These are phyloP conservation scores for Alloteropsis semialata DNA, from an alignment of 176 grass and related monocot species.

Conservation along the genomic window DNA sequence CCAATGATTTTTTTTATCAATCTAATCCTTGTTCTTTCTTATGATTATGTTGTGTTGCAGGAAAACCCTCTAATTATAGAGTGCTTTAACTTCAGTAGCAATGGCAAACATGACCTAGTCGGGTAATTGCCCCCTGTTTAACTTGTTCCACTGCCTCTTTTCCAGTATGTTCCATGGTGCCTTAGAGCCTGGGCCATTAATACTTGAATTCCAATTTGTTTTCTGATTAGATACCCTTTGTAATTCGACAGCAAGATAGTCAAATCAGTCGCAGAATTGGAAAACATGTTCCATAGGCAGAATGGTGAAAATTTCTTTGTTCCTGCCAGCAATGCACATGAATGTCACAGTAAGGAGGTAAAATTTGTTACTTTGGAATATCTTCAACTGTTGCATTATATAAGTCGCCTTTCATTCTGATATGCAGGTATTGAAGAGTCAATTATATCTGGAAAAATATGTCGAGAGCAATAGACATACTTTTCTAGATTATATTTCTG, in stretches of 20 bases:
- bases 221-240: conserved; percentile 58
- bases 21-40: not conserved
- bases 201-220: conserved; percentile 43
- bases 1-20: conserved; percentile 19
- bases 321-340: conserved; percentile 54
- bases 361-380: conserved; percentile 39
- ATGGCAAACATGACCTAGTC: conserved; percentile 92
- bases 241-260: conserved; percentile 86
- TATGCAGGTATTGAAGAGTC: conserved; percentile 74
- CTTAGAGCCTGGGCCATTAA: conserved; percentile 35
- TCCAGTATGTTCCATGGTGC: conserved; percentile 23
- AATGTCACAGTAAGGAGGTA: conserved; percentile 84
- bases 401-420: conserved; percentile 23
- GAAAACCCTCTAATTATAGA: conserved; percentile 91
- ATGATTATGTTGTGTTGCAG: conserved; percentile 60
- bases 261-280: conserved; percentile 84
- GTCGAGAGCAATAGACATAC: conserved; percentile 64
- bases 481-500: conserved; percentile 91
- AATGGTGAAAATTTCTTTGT: conserved; percentile 79
- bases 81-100: conserved; percentile 93
- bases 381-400: conserved; percentile 4
- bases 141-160: conserved; percentile 2
- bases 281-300: conserved; percentile 62
- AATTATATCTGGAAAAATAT: conserved; percentile 88
- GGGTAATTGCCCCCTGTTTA: conserved; percentile 64